Base-by-base conservation (phyloP, 768 basidiomycete species). In the Kwoniella shandongensis region DNA sequence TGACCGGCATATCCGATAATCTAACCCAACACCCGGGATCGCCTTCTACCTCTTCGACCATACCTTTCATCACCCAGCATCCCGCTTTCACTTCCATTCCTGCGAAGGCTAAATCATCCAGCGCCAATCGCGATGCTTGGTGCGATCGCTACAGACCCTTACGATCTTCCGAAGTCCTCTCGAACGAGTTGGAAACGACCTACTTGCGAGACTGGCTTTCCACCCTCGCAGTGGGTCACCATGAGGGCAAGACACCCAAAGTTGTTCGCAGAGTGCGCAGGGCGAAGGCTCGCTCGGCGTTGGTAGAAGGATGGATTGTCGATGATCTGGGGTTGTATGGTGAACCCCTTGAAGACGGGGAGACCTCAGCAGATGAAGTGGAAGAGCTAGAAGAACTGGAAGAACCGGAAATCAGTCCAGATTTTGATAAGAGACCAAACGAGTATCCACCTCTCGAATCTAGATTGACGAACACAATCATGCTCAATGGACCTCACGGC, bases 401-500 rank as follows among this genome's bases (percentile, higher is more conserved):
- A 18, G 57, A 59, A n/a, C 61, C 65, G 18, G 18, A 18, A 35
- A 30, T 49, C 26, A 47, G 23, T 23, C 49, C 48, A 29, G 40
- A 55, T 15, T 49, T 62, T 4, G 61, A 60, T n/a, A 49, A 41
- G 13, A 54, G 66, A 20, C 55, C 66, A 3, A 22, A 30, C 4
- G 8, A 26, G 12, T 69, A 65, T 46, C 70, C 72, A 15, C 23
- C 59, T 2, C 49, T 76, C 5, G 39, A 38, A 0, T 22, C 42
- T 1, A 64, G 80, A 45, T 80, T 98, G 30, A 86, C 86, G 45
- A 98, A 97, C 74, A 87, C 91, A 0, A 88, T 98, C 46, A 79
- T 99, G 13, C 81, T 99, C 38, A 73, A 79, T 40, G 96, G 96
- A 0, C 91, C 91, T 0, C 77, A 82, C 29, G 94, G 93, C 11